A percentile compares a stretch with the other conserved stretches of the same genome.
Conservation (phyloP, 768 basidiomycete species). For the Phylloporus sp. region DNA sequence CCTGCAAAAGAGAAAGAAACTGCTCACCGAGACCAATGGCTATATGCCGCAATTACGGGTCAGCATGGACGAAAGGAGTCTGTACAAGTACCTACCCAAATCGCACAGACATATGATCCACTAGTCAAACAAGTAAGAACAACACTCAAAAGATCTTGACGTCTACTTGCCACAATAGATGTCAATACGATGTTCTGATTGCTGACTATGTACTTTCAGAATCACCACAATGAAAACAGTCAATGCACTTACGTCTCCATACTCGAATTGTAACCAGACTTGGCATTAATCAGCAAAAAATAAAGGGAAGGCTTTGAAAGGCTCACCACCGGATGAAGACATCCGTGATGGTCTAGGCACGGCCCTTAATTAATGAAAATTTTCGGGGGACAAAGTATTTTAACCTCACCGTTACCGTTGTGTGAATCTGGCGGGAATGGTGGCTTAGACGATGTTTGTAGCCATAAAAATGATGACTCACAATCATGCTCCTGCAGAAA, state of each 20-base stretch:
- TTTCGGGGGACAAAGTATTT: background rate
- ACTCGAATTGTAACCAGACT: background rate
- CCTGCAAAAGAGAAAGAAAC: background rate
- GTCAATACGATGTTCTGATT: background rate
- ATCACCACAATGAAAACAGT: background rate
- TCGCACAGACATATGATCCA: background rate
- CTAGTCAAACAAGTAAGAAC: background rate
- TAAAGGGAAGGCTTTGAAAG: background rate
- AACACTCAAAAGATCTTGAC: background rate
- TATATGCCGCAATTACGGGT: background rate
- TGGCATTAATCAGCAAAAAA: background rate
- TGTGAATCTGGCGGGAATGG: constrained; percentile 41
- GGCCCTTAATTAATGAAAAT: background rate
- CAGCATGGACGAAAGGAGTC: background rate
- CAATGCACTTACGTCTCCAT: background rate
- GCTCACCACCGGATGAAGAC: constrained; percentile 44
- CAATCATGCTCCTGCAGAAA: constrained; percentile 46
- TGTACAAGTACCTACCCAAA: background rate
- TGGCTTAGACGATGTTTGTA: background rate
- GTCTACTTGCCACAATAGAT: background rate
- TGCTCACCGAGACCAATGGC: background rate
- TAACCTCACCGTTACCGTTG: constrained; percentile 46
- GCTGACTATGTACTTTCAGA: background rate
- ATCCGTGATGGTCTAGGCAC: constrained; percentile 42
- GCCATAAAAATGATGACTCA: constrained; percentile 26